These are phyloP conservation scores for Skeletonema marinoi DNA, from an alignment of 108 stramenopile genomes.

Conservation along the genomic window DNA sequence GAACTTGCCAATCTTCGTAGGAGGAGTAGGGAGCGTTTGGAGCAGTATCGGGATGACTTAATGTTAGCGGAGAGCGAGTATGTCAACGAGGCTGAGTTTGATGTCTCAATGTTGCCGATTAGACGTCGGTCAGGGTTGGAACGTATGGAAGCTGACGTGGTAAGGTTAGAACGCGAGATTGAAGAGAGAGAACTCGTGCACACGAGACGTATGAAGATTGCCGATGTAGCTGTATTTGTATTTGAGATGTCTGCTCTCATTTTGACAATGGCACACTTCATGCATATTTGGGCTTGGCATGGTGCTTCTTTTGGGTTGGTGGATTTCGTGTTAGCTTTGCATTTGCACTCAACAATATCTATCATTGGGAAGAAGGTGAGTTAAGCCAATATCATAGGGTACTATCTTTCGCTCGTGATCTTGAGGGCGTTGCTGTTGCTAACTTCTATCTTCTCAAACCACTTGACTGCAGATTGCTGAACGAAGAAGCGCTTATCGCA, in stretches of 20 bases:
- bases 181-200: conserved; percentile 57
- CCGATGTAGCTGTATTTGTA: conserved; percentile 55
- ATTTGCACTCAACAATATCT: conserved; percentile 71
- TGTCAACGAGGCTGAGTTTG: conserved; percentile 8
- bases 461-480: conserved; percentile 44
- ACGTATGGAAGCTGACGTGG: not conserved
- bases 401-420: not conserved
- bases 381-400: not conserved
- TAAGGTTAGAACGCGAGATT: conserved; percentile 47
- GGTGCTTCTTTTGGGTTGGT: conserved; percentile 72
- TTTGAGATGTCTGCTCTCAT: conserved; percentile 53
- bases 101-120: not conserved
- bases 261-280: conserved; percentile 63
- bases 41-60: not conserved
- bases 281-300: conserved; percentile 72
- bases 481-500: conserved; percentile 63
- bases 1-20: conserved; percentile 47
- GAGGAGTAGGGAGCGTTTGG: conserved; percentile 9
- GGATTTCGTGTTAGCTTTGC: conserved; percentile 73
- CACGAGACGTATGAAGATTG: conserved; percentile 33
- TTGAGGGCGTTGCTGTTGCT: not conserved
- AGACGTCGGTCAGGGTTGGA: not conserved
- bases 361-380: conserved; percentile 52
- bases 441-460: not conserved
- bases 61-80: not conserved